phyloP scores from a whole-genome alignment of 805 yeast genomes.

The Yamadazyma scolyti region DNA sequence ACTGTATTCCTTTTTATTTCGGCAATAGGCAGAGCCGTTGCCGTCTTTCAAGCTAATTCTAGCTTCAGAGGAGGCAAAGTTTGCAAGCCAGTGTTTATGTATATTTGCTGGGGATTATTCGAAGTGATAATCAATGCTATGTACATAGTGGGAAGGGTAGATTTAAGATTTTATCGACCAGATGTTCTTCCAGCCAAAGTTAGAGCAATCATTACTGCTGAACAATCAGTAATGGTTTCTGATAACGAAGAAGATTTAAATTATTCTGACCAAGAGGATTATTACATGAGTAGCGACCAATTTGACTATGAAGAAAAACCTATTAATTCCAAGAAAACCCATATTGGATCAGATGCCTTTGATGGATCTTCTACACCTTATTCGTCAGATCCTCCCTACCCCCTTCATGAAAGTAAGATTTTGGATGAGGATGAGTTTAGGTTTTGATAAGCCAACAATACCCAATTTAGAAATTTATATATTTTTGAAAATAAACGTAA shows the following conservation, averaged over 20 bases:
- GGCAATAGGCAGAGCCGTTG: constrained; percentile 48
- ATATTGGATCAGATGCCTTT: too few species aligned
- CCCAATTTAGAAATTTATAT: too few species aligned
- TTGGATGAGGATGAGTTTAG: too few species aligned
- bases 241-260: constrained; percentile 9
- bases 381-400: constrained; percentile 5
- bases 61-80: constrained; percentile 17
- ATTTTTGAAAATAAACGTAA: too few species aligned
- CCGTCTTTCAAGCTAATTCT: constrained; percentile 31
- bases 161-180: constrained; percentile 76
- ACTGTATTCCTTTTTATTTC: constrained; percentile 49
- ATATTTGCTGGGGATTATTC: constrained; percentile 62
- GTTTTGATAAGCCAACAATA: too few species aligned
- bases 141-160: constrained; percentile 61
- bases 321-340: too few species aligned
- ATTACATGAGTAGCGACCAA: not conserved
- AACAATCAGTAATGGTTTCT: constrained; percentile 20
- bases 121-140: constrained; percentile 55
- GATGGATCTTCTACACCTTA: constrained; percentile 5
- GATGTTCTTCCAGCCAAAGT: constrained; percentile 45
- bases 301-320: too few species aligned
- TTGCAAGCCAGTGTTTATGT: constrained; percentile 55
- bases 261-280: constrained; percentile 3
- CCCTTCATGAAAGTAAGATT: too few species aligned
- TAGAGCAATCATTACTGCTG: constrained; percentile 37